A percentile compares a stretch with the other conserved stretches of the same genome.
These are phyloP conservation scores for Irpex sp. DNA, from an alignment of 1,284 basidiomycete species.

Conservation along the genomic window DNA sequence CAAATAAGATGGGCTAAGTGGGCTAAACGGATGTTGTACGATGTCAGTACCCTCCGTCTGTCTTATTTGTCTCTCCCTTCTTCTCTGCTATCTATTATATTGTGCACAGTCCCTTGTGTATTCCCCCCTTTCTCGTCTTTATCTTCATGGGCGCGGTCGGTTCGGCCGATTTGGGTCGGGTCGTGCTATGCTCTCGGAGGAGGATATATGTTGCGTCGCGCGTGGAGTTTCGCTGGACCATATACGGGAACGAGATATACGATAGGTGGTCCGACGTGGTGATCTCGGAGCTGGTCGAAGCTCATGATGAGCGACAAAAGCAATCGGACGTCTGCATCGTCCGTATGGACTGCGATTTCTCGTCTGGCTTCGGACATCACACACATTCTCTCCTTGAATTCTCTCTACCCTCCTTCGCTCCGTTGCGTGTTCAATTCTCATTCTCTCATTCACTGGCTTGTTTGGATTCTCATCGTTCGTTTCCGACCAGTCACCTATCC, in stretches of 20 bases:
- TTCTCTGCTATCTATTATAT: constrained; percentile 10
- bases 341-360: constrained; percentile 6
- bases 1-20: constrained; percentile 62
- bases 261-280: neutral
- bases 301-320: constrained; percentile 9
- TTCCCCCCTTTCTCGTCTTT: constrained; percentile 20
- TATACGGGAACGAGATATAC: neutral
- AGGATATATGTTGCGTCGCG: neutral
- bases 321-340: constrained; percentile 5
- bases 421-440: neutral
- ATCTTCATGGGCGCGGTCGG: constrained; percentile 13
- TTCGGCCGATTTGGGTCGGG: constrained; percentile 1
- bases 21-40: constrained; percentile 13
- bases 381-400: neutral
- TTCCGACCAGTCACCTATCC: neutral
- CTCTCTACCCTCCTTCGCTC: neutral
- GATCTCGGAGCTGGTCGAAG: constrained; percentile 1
- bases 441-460: neutral
- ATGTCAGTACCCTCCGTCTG: constrained; percentile 23
- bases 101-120: constrained; percentile 16
- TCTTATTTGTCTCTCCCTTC: constrained; percentile 10
- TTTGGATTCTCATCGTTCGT: neutral
- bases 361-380: constrained; percentile 7
- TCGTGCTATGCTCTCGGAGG: neutral
- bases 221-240: neutral